Evolutionary conservation across 495 filamentous ascomycete species (phyloP).

Genomic region (Parathielavia appendiculata): DNA sequence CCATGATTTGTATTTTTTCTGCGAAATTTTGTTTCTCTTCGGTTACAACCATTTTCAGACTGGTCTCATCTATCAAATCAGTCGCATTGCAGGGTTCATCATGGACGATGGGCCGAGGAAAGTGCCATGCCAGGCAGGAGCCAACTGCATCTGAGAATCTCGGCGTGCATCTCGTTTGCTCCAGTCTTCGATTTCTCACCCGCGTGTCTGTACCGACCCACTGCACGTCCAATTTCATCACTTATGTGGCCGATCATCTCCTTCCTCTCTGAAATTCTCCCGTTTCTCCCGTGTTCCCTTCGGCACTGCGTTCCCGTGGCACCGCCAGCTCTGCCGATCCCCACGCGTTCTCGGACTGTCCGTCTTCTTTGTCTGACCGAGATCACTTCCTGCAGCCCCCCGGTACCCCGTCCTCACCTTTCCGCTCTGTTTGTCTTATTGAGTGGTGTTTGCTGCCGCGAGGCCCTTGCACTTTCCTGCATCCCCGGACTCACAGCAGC

Average conservation of each 20-base stretch:
- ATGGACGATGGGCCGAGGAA: background rate
- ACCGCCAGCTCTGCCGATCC: constrained; percentile 9
- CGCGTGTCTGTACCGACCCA: constrained; percentile 3
- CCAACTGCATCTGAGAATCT: background rate
- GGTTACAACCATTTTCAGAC: constrained; percentile 13
- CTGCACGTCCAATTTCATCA: constrained; percentile 15
- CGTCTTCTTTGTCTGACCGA: background rate
- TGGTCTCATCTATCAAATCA: constrained; percentile 5
- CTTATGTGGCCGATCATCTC: constrained; percentile 9
- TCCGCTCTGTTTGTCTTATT: background rate
- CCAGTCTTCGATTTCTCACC: constrained; percentile 9
- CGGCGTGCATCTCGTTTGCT: background rate
- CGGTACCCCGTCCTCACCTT: background rate
- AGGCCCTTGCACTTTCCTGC: background rate
- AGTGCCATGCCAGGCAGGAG: constrained; percentile 5
- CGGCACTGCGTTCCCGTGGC: constrained; percentile 18
- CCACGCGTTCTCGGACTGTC: background rate
- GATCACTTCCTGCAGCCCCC: constrained; percentile 1
- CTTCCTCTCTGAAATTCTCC: constrained; percentile 5
- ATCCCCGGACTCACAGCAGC: background rate
- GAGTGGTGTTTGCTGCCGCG: background rate
- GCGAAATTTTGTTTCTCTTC: background rate
- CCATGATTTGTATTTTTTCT: background rate
- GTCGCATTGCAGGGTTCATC: constrained; percentile 8
- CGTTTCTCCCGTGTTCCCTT: constrained; percentile 6